These are phyloP conservation scores for Botrytis cinerea DNA, from an alignment of 2,329 filamentous ascomycete genomes.

Conservation along the genomic window DNA sequence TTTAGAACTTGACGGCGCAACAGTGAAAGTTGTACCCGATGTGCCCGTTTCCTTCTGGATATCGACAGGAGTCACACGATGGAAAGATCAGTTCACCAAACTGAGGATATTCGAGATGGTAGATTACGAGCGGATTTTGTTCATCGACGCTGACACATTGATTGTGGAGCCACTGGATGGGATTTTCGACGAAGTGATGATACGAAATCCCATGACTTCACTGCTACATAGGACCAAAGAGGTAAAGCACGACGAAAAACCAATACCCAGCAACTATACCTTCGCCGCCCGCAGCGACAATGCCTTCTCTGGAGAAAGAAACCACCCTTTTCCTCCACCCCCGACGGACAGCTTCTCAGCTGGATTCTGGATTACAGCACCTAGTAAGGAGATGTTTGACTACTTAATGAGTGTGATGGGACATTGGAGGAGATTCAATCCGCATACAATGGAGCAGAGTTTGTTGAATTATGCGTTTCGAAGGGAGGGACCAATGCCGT, in stretches of 20 bases:
- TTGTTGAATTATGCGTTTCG: constrained; percentile 49
- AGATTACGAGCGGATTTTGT: constrained; percentile 47
- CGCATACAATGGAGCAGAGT: constrained; percentile 46
- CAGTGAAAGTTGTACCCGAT: constrained; percentile 44
- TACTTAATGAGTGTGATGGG: constrained; percentile 44
- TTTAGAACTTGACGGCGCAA: constrained; percentile 37
- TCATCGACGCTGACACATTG: constrained; percentile 48
- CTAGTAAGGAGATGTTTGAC: constrained; percentile 44
- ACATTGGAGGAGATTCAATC: constrained; percentile 44
- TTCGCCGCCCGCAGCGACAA: constrained; percentile 44
- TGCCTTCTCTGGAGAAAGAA: constrained; percentile 39
- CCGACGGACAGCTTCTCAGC: constrained; percentile 31
- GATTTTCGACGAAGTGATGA: constrained; percentile 43
- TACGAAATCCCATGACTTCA: constrained; percentile 30
- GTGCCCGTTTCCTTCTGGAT: constrained; percentile 43
- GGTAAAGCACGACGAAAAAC: constrained; percentile 38
- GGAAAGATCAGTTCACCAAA: constrained; percentile 49
- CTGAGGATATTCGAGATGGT: constrained; percentile 47
- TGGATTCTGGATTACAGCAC: constrained; percentile 42
- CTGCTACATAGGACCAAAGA: constrained; percentile 29
- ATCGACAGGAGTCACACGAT: constrained; percentile 43
- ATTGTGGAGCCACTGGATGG: constrained; percentile 43
- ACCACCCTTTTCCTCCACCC: constrained; percentile 44
- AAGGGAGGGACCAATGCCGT: constrained; percentile 46
- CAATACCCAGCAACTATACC: constrained; percentile 42